phyloP scores from a whole-genome alignment of 805 yeast genomes.

The Metschnikowia santaceciliae region DNA sequence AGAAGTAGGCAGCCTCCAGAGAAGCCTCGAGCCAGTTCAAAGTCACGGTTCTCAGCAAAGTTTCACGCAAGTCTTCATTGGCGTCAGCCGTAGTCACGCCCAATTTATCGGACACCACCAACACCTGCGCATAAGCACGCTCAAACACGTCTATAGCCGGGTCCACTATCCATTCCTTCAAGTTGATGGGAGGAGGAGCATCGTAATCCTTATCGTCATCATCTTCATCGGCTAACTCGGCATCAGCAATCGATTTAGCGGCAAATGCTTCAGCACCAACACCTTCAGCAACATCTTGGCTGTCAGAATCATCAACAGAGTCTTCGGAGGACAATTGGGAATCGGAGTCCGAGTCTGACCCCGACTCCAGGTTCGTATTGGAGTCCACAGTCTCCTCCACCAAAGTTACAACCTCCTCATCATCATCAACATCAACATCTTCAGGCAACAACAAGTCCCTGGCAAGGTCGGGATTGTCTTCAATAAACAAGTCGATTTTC shows the following conservation, averaged over 20 bases:
- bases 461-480: conserved; percentile 22
- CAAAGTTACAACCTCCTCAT: conserved; percentile 31
- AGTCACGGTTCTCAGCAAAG: conserved; percentile 34
- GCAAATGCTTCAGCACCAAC: neutral
- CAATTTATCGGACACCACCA: conserved; percentile 31
- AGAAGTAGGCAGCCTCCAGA: conserved; percentile 28
- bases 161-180: conserved; percentile 36
- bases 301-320: too few relatives aligned
- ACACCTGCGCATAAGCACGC: conserved; percentile 20
- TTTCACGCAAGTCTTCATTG: conserved; percentile 37
- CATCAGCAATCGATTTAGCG: conserved; percentile 16
- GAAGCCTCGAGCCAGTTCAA: conserved; percentile 32
- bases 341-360: neutral
- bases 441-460: conserved; percentile 22
- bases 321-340: neutral
- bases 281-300: neutral
- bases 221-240: conserved; percentile 29
- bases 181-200: conserved; percentile 37
- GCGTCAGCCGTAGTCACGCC: conserved; percentile 34
- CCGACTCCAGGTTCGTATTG: conserved; percentile 16
- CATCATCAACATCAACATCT: conserved; percentile 20
- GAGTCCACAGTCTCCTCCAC: conserved; percentile 30
- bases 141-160: conserved; percentile 34
- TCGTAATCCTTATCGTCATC: conserved; percentile 34
- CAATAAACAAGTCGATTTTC: conserved; percentile 30